Evolutionary conservation across 495 filamentous ascomycete genomes (phyloP), one percentile per base, ranked within the genome.

Genomic region (Hypoxylon lenormandii): DNA sequence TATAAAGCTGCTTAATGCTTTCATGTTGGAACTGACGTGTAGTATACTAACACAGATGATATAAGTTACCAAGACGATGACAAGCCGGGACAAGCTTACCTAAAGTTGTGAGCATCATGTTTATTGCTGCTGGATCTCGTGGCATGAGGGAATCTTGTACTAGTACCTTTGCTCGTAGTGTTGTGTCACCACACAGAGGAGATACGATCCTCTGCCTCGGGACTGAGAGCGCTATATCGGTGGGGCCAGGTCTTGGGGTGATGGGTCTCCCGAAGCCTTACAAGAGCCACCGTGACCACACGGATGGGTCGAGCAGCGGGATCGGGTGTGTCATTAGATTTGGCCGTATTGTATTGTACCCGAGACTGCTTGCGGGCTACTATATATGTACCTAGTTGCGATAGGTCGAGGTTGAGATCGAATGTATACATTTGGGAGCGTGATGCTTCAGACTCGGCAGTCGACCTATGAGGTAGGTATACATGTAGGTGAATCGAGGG

Each of bases 201-300:
- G 52, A 66, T 55, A 66, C 68, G 68, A 71, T 59, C 68, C 68
- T 71, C 57, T 59, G 51, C 62, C 40, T 71, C 68, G 68, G 68
- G 68, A 66, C 68, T 40, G 51, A 40, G 19, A 50, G 51, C 61
- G 51, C 61, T 71, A 66, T 65, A 66, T 55, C 50, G 22, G 62
- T 71, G 68, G 68, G 58, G 68, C 57, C 36, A 45, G 40, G 50
- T 16, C 26, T 22, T 63, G 48, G 62, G 62, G 47, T 51, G 68
- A 66, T 60, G 52, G 67, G 67, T 21, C 45, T 57, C 58, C 68
- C 68, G 62, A 66, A 71, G 62, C 62, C 68, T 66, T 66, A 62
- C 46, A 59, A 60, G 42, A 70, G 55, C 56, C 45, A 62, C 47
- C 48, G 40, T 66, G 42, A 64, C 68, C 62, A 71, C 62, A 58